Conservation (phyloP, 164 flowering plant genomes). For the Vitis cinerea region DNA sequence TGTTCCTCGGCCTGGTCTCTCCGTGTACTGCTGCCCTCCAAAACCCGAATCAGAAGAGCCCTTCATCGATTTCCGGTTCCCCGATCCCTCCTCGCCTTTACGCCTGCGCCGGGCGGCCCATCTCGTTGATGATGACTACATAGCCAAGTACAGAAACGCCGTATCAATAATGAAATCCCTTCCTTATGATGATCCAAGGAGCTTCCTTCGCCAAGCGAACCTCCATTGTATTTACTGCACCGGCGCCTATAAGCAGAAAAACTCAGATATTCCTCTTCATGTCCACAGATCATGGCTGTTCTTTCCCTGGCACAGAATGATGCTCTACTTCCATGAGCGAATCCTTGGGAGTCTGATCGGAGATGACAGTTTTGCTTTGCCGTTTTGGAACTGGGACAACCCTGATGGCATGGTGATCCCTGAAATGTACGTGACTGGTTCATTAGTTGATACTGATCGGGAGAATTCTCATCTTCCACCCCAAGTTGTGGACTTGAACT, state of each 20-base stretch:
- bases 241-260: constrained; percentile 22
- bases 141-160: constrained; percentile 21
- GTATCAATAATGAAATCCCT: constrained; percentile 23
- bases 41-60: constrained; percentile 3
- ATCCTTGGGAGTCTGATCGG: constrained; percentile 37
- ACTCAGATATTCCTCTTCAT: constrained; percentile 6
- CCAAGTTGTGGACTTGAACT: neutral
- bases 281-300: constrained; percentile 43
- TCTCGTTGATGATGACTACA: constrained; percentile 3
- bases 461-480: constrained; percentile 8
- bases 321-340: constrained; percentile 40
- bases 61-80: constrained; percentile 19
- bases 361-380: constrained; percentile 41
- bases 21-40: constrained; percentile 27
- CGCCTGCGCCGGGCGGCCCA: constrained; percentile 21
- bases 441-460: neutral
- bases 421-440: constrained; percentile 13
- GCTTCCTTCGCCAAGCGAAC: constrained; percentile 22
- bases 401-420: constrained; percentile 42
- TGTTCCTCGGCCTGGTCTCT: constrained; percentile 4
- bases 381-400: constrained; percentile 51
- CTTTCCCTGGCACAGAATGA: constrained; percentile 34
- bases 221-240: constrained; percentile 27
- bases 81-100: constrained; percentile 10
- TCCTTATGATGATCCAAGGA: constrained; percentile 25